Evolutionary conservation across 2,329 filamentous ascomycete genomes (phyloP), one percentile per base, ranked within the genome.

Genomic region (Endoconidiophora polonica): DNA sequence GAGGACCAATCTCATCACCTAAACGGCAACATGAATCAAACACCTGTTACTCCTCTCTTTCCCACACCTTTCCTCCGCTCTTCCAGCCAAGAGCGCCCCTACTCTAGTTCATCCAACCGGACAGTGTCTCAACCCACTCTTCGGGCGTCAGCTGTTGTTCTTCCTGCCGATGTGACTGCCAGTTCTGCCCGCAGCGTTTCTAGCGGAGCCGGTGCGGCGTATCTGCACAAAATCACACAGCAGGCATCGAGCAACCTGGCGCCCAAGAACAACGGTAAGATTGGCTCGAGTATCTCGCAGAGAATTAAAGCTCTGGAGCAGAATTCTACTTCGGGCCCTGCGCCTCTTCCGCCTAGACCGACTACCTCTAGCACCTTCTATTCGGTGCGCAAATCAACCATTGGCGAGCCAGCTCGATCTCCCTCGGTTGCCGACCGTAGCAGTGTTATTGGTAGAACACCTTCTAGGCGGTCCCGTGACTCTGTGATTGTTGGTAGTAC

Each of bases 281-380:
- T 96, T 22, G 88, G 86, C 5, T 87, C 84, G 6, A 87, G 86
- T 57, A 95, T 98, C 54, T 93, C 90, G 2, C 86, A 90, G 62
- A 81, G 91, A 40, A 96, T 81, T 62, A 93, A 94, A 64, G 87
- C 88, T 5, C 70, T 98, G 48, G 85, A 94, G 61, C 88, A 86
- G 63, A 73, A 91, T 56, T 73, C 80, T 53, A 65, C 71, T 7
- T 55, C 16, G 14, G 37, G 42, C 6, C 23, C 46, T 16, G 52
- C 24, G 12, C 12, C 29, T 20, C 20, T 38, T n/a, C 47, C 48
- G 12, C 39, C 38, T 4, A 45, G 68, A 69, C 33, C 62, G 68
- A 14, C 68, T 72, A 50, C 53, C 3, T 68, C 70, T 4, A 70
- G 76, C 5, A 67, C 76, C 2, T 75, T 81, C 58, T 76, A 79